Conservation (phyloP, 2,329 filamentous ascomycete species). For the Hypomyces perniciosus region DNA sequence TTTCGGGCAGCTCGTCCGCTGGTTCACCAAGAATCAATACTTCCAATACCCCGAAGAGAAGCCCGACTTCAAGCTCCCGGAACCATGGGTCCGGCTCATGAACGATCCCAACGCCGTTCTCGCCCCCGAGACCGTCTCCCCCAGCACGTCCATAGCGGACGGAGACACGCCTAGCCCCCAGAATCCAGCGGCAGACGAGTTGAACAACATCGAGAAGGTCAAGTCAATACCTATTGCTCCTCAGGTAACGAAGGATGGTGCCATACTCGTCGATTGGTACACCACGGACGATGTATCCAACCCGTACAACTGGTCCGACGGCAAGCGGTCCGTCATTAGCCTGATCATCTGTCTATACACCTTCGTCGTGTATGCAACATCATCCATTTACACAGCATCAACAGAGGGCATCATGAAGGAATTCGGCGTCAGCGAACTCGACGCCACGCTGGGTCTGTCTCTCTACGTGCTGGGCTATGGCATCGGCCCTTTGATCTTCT, state of each 20-base stretch:
- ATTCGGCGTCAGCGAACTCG: constrained; percentile 47
- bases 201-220: constrained; percentile 33
- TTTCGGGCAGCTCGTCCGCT: constrained; percentile 53
- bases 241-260: constrained; percentile 42
- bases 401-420: constrained; percentile 41
- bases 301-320: constrained; percentile 48
- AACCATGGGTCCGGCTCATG: constrained; percentile 30
- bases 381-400: constrained; percentile 43
- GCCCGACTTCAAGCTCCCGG: constrained; percentile 47
- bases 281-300: constrained; percentile 49
- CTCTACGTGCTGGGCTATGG: constrained; percentile 61
- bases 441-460: constrained; percentile 51
- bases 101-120: constrained; percentile 23
- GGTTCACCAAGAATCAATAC: constrained; percentile 43
- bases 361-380: constrained; percentile 50
- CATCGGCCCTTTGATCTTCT: constrained; percentile 58
- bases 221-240: constrained; percentile 45
- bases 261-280: constrained; percentile 49
- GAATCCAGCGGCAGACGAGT: constrained; percentile 22
- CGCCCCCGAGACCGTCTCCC: constrained; percentile 13
- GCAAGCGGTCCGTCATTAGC: constrained; percentile 36
- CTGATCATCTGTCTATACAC: constrained; percentile 51
- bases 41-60: constrained; percentile 56
- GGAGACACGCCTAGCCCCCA: constrained; percentile 16
- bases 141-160: constrained; percentile 19